Base-by-base conservation (phyloP, 177 flowering plant species). In the Vitis hybrid region DNA sequence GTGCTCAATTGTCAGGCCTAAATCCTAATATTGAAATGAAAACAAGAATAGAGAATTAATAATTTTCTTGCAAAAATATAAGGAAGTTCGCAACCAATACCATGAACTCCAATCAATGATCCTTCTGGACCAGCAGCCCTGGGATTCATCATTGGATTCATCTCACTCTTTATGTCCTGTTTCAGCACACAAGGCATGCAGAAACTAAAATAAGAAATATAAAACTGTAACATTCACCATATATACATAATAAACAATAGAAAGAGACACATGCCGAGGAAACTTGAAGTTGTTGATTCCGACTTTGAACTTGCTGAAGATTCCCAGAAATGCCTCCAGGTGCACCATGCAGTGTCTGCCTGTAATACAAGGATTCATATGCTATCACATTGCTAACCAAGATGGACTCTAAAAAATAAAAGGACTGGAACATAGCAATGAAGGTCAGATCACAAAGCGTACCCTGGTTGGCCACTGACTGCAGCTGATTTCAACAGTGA, bases 401-500 rank as follows among this genome's bases (percentile, higher is more conserved):
- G 8, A 1, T 40, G 8, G 46, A 40, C 46, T 40, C 46, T 0
- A 62, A 1, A 54, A 3, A 35, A n/a, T 7, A 65, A 14, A 14
- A 12, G n/a, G 27, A 40, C 18, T 61, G 15, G 64, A 46, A 30
- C 21, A 32, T 51, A 56, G 32, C 54, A 27, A 57, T n/a, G 12
- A 19, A 11, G 16, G 65, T 30, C 21, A 63, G 6, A n/a, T 19
- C 30, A 59, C 46, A 56, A 61, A 8, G 55, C 16, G 58, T 81
- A 93, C 98, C 98, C 92, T 66, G 89, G 82, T 71, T 87, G 95
- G 61, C 89, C 90, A 75, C 81, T 72, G 48, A 82, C 72, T 48
- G 83, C 85, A 69, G 89, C 82, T 60, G 93, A 80, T 77, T 90
- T 91, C 77, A 90, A 74, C 74, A 88, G 75, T 27, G 93, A 85